These are phyloP conservation scores for Ligustrum vulgare DNA, from an alignment of 257 asterid species.

Conservation along the genomic window DNA sequence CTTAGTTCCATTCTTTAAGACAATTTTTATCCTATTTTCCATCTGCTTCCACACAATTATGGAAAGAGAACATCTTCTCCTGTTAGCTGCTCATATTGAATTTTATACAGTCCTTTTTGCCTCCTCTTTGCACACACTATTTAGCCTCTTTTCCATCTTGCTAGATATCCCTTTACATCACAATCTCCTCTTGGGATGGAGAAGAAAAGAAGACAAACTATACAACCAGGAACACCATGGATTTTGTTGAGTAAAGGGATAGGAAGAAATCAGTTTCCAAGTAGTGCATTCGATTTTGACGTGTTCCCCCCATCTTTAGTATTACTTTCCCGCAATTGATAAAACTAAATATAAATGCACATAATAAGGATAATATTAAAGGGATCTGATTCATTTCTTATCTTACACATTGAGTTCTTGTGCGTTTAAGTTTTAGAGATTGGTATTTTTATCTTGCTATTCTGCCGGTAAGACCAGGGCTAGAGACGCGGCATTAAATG, in stretches of 20 bases:
- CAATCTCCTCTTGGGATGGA: background rate
- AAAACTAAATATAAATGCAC: background rate
- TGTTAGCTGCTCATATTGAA: background rate
- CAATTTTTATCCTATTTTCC: background rate
- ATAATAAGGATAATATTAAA: slow-evolving; percentile 1
- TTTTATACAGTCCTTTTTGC: background rate
- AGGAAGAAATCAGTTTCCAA: background rate
- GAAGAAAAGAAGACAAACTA: background rate
- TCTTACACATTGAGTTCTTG: background rate
- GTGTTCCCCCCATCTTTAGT: slow-evolving; percentile 13
- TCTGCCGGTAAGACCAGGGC: slow-evolving; percentile 89
- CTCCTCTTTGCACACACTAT: background rate
- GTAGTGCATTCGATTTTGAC: background rate
- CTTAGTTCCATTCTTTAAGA: background rate
- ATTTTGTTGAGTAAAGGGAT: background rate
- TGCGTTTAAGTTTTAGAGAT: slow-evolving; percentile 18
- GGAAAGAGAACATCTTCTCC: background rate
- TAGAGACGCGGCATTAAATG: slow-evolving; percentile 90
- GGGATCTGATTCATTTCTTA: background rate
- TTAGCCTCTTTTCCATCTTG: background rate
- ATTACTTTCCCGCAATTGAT: slow-evolving; percentile 4
- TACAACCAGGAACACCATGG: background rate
- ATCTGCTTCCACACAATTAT: background rate
- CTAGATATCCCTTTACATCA: background rate
- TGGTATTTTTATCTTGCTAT: slow-evolving; percentile 14